Evolutionary conservation across 176 grass and related monocot genomes (phyloP).

Genomic region (Carex parvula): DNA sequence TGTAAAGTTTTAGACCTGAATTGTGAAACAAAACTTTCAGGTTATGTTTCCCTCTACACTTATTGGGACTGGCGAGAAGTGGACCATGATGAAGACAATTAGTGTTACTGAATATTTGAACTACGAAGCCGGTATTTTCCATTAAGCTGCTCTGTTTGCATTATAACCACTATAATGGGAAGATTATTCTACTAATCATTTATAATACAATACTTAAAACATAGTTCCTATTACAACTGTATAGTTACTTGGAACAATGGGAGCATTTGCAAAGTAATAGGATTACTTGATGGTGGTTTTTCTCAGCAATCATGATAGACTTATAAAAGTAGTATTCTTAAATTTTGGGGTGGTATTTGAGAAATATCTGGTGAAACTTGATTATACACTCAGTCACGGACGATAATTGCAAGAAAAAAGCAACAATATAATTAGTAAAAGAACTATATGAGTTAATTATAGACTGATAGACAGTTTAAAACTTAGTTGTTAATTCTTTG

Average conservation of each 20-base stretch:
- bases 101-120: constrained; percentile 99
- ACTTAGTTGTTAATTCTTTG: background rate
- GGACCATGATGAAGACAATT: constrained; percentile 99
- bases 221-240: background rate
- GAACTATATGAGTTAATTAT: background rate
- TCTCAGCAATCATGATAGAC: background rate
- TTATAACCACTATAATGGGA: background rate
- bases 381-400: background rate
- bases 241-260: background rate
- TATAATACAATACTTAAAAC: background rate
- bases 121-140: constrained; percentile 74
- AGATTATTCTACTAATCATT: background rate
- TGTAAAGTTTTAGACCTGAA: background rate
- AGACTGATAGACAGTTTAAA: background rate
- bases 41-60: constrained; percentile 99
- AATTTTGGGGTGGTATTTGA: background rate
- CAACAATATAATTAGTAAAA: background rate
- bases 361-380: background rate
- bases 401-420: background rate
- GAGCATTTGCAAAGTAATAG: background rate
- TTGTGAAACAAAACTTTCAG: constrained; percentile 38
- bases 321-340: background rate
- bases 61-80: constrained; percentile 83
- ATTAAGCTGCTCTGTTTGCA: background rate
- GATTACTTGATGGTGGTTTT: background rate